phyloP scores from a whole-genome alignment of 192 early-diverging fungal genomes.

The Umbelopsis sp. region DNA sequence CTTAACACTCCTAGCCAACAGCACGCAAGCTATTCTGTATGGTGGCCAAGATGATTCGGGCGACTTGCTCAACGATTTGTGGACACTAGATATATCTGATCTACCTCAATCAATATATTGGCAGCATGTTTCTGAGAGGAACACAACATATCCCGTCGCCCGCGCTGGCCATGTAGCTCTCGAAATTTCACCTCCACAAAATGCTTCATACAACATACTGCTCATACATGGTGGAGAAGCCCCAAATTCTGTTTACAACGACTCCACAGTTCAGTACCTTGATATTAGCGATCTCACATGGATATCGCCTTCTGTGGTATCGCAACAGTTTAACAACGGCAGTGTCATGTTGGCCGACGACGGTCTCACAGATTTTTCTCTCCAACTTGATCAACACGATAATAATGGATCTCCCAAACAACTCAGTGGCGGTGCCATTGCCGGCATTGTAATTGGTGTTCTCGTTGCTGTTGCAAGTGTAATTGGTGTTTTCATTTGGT shows the following conservation, averaged over 20 bases:
- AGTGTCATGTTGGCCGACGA: background rate
- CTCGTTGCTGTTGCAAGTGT: background rate
- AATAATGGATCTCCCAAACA: background rate
- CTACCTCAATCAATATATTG: background rate
- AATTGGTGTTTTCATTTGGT: background rate
- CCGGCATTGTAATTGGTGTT: background rate
- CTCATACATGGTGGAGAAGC: background rate
- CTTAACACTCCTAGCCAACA: background rate
- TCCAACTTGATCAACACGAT: background rate
- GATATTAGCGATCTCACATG: background rate
- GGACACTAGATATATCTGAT: constrained; percentile 15
- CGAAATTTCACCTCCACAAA: background rate
- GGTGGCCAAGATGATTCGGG: constrained; percentile 6
- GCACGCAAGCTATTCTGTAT: background rate
- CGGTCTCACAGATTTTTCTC: background rate
- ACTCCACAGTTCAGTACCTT: background rate
- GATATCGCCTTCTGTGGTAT: background rate
- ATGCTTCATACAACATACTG: background rate
- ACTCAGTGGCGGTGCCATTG: background rate
- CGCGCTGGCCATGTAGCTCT: background rate
- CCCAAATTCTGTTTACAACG: background rate
- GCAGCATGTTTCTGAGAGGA: background rate
- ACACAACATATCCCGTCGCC: background rate
- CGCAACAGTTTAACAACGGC: background rate
- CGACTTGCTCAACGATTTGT: background rate